Conservation (phyloP, 768 basidiomycete species). For the Amanita rubescens region DNA sequence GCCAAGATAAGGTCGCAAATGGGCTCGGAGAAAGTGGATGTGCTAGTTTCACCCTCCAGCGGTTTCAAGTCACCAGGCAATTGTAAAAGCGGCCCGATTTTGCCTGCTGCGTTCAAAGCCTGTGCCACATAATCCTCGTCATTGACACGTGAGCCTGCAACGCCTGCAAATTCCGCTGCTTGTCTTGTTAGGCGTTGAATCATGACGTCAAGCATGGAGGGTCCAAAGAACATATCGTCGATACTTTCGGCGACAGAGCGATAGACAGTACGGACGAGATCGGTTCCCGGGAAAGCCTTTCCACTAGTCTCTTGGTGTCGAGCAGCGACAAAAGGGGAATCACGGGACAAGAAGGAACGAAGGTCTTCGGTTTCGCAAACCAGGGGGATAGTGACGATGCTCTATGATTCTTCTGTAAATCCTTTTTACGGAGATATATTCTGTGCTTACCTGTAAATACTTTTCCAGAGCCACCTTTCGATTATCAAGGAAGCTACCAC, state of each 20-base stretch:
- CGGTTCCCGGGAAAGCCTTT: slow-evolving; percentile 52
- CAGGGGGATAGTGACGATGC: slow-evolving; percentile 59
- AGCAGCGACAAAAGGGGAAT: slow-evolving; percentile 72
- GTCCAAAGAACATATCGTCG: slow-evolving; percentile 96
- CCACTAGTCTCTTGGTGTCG: slow-evolving; percentile 31
- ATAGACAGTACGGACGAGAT: slow-evolving; percentile 82
- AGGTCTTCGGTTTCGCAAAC: slow-evolving; percentile 82
- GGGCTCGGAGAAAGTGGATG: slow-evolving; percentile 84
- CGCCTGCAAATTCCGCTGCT: slow-evolving; percentile 82
- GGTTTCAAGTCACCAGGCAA: slow-evolving; percentile 75
- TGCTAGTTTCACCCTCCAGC: slow-evolving; percentile 81
- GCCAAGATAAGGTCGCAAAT: slow-evolving; percentile 93
- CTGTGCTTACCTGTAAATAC: slow-evolving; percentile 71
- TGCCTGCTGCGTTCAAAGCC: slow-evolving; percentile 66
- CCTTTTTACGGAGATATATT: neutral
- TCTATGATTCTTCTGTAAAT: slow-evolving; percentile 34
- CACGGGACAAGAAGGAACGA: slow-evolving; percentile 78
- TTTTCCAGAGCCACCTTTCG: slow-evolving; percentile 75
- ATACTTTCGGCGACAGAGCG: slow-evolving; percentile 90
- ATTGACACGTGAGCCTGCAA: slow-evolving; percentile 68
- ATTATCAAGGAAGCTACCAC: slow-evolving; percentile 81
- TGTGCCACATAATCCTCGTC: slow-evolving; percentile 84
- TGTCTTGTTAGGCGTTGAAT: slow-evolving; percentile 86
- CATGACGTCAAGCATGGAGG: slow-evolving; percentile 93
- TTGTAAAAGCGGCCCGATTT: slow-evolving; percentile 54